phyloP scores from a whole-genome alignment of 2,329 filamentous ascomycete genomes.

The Diaporthe citri region DNA sequence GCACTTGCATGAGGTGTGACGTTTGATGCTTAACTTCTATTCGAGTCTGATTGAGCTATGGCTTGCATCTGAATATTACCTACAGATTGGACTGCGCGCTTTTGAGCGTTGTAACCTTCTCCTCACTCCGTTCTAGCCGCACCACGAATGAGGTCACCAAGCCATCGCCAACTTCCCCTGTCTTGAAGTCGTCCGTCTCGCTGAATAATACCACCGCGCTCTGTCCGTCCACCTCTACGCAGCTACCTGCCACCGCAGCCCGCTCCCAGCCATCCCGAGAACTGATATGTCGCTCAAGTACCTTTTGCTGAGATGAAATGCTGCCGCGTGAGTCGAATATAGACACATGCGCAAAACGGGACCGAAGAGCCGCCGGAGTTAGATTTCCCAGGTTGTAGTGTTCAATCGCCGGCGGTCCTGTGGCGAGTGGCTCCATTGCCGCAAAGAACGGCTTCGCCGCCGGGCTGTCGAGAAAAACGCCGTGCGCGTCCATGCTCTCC shows the following conservation, averaged over 20 bases:
- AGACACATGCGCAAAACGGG: background rate
- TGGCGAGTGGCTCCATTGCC: slow-evolving; percentile 2
- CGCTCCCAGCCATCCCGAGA: background rate
- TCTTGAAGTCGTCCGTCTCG: background rate
- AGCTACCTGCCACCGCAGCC: background rate
- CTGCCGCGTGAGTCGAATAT: background rate
- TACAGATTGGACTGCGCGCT: background rate
- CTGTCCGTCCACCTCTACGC: background rate
- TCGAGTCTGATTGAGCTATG: no score
- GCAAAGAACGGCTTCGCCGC: slow-evolving; percentile 10
- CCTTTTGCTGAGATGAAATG: background rate
- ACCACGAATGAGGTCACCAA: background rate
- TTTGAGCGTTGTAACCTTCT: background rate
- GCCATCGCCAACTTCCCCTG: background rate
- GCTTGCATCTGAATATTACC: background rate
- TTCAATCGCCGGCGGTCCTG: slow-evolving; percentile 7
- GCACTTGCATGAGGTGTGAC: background rate
- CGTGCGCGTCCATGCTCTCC: slow-evolving; percentile 20
- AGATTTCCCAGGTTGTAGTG: slow-evolving; percentile 7
- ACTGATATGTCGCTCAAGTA: background rate
- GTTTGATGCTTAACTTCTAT: background rate
- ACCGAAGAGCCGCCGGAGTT: background rate
- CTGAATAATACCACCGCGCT: background rate
- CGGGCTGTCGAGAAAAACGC: background rate
- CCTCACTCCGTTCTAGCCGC: background rate